Conservation (phyloP, 306 rosid genomes). For the Senna tora region DNA sequence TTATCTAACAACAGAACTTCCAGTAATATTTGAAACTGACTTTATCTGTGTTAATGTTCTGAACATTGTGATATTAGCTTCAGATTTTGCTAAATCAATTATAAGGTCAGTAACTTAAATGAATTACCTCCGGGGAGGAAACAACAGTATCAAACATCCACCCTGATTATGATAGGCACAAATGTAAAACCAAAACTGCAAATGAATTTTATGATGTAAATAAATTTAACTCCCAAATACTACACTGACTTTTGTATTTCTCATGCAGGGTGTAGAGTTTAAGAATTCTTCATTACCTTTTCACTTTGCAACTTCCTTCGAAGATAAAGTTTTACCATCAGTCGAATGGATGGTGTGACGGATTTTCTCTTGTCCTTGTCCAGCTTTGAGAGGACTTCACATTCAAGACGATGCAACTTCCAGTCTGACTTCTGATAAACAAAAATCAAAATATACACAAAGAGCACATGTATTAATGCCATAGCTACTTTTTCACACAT, state of each 20-base stretch:
- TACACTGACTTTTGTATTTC: slow-evolving; percentile 5
- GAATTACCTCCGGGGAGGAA: background rate
- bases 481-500: background rate
- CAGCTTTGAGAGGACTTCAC: slow-evolving; percentile 70
- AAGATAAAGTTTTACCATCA: slow-evolving; percentile 78
- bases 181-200: slow-evolving; percentile 13
- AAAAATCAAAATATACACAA: slow-evolving; percentile 21
- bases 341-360: slow-evolving; percentile 82
- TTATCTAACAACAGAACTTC: slow-evolving; percentile 25
- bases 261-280: background rate
- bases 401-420: slow-evolving; percentile 93
- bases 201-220: slow-evolving; percentile 14
- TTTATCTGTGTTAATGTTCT: slow-evolving; percentile 12
- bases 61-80: slow-evolving; percentile 24
- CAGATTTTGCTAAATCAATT: slow-evolving; percentile 1
- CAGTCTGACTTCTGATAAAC: slow-evolving; percentile 72
- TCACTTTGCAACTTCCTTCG: slow-evolving; percentile 73
- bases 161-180: background rate
- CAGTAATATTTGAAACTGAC: slow-evolving; percentile 9
- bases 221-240: slow-evolving; percentile 17
- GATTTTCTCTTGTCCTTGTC: slow-evolving; percentile 57
- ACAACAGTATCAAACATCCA: background rate
- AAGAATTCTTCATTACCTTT: slow-evolving; percentile 47
- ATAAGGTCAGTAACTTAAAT: background rate
- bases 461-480: background rate